Percentiles rank a stretch among this genome's conserved stretches.
phyloP scores from a whole-genome alignment of 2,329 filamentous ascomycete genomes.

The Dendryphion nanum region DNA sequence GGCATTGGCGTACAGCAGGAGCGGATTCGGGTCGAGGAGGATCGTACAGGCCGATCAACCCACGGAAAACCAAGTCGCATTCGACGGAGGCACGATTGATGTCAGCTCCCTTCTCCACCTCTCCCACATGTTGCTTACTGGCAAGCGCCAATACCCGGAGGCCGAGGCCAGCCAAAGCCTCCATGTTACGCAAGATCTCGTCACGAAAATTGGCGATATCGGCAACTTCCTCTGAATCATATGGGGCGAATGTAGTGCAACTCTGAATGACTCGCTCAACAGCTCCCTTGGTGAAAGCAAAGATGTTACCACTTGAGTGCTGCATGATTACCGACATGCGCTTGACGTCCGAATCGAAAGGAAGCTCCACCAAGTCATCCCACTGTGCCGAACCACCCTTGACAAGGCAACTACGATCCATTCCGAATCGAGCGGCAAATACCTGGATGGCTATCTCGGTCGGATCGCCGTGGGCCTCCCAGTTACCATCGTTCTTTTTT shows the following conservation, averaged over 20 bases:
- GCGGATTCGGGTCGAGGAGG: constrained; percentile 80
- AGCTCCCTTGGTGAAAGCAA: constrained; percentile 64
- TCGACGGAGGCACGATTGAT: constrained; percentile 64
- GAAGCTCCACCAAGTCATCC: constrained; percentile 60
- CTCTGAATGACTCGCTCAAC: constrained; percentile 67
- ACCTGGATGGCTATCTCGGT: constrained; percentile 76
- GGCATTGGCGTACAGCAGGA: constrained; percentile 45
- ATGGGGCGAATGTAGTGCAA: constrained; percentile 56
- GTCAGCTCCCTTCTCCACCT: constrained; percentile 37
- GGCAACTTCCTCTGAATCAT: too few species aligned
- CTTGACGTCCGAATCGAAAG: constrained; percentile 73
- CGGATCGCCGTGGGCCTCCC: constrained; percentile 38
- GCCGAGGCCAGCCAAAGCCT: constrained; percentile 63
- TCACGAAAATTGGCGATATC: constrained; percentile 12
- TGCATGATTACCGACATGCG: constrained; percentile 72
- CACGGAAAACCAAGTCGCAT: constrained; percentile 67
- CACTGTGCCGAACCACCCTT: constrained; percentile 30
- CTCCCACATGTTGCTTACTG: constrained; percentile 43
- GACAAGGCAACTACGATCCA: constrained; percentile 56
- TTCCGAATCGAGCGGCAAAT: constrained; percentile 67
- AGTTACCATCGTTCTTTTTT: constrained; percentile 22
- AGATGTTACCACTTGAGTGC: constrained; percentile 41
- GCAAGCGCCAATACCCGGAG: constrained; percentile 69
- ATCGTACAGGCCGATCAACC: constrained; percentile 81
- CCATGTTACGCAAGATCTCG: constrained; percentile 64